Conservation (phyloP, 768 basidiomycete species). For the Lentinula raphanica region DNA sequence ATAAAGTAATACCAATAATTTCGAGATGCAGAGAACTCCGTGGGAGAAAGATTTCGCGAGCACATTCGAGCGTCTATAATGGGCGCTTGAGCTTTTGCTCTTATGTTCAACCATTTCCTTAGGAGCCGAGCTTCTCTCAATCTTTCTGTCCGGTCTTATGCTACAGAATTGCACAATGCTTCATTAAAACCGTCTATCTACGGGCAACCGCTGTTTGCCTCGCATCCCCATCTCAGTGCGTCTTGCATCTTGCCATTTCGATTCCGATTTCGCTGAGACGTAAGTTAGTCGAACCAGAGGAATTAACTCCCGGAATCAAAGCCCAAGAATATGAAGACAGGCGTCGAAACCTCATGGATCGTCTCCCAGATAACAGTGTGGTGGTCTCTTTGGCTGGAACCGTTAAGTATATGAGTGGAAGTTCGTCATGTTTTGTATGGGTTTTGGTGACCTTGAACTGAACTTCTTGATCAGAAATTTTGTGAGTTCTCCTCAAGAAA, state of each 20-base stretch:
- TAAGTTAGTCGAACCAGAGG: constrained; percentile 47
- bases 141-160: constrained; percentile 13
- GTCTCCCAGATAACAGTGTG: constrained; percentile 63
- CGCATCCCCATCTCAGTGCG: constrained; percentile 79
- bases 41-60: too few relatives aligned
- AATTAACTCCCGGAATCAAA: constrained; percentile 81
- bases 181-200: constrained; percentile 62
- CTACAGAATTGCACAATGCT: constrained; percentile 13
- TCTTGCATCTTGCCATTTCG: constrained; percentile 3
- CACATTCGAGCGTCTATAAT: too few relatives aligned
- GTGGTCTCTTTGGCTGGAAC: constrained; percentile 77
- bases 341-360: constrained; percentile 64
- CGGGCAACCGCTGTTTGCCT: constrained; percentile 73
- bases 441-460: not conserved
- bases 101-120: not conserved
- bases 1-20: too few relatives aligned
- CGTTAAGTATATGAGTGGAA: constrained; percentile 81
- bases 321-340: constrained; percentile 72
- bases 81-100: not conserved
- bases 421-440: constrained; percentile 38
- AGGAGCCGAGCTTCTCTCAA: not conserved
- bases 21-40: too few relatives aligned
- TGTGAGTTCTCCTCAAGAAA: constrained; percentile 46
- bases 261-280: not conserved
- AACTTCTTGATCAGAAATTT: constrained; percentile 50